Percentiles rank a stretch among this genome's conserved stretches.
Conservation (phyloP, 139 green algal species). For the Asterochloris erici region DNA sequence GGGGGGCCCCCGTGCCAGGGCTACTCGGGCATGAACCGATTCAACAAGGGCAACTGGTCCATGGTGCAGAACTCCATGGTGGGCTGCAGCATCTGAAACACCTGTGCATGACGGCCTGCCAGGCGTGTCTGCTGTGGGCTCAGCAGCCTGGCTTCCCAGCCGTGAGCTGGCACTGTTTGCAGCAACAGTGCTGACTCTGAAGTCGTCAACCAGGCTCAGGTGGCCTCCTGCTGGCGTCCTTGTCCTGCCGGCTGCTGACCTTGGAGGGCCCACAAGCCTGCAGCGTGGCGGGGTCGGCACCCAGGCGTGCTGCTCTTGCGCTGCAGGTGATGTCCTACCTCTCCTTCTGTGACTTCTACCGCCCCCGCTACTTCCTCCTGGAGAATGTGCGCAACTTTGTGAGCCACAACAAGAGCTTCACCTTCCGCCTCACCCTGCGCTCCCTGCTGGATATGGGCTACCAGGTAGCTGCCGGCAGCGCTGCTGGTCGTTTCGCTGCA, state of each 20-base stretch:
- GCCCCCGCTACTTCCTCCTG: constrained; percentile 91
- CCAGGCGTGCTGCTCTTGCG: neutral
- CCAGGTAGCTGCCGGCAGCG: constrained; percentile 58
- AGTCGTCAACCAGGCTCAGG: too few relatives aligned
- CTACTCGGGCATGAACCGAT: constrained; percentile 98
- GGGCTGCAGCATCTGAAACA: neutral
- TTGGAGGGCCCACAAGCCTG: too few relatives aligned
- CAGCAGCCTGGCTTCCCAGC: too few relatives aligned
- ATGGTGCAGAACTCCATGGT: constrained; percentile 97
- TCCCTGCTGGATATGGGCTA: constrained; percentile 96
- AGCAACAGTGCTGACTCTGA: too few relatives aligned
- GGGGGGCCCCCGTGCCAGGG: constrained; percentile 95
- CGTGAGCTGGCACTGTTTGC: too few relatives aligned
- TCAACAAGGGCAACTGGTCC: constrained; percentile 96
- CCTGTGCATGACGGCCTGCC: too few relatives aligned
- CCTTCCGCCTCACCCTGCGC: constrained; percentile 88
- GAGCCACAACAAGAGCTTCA: constrained; percentile 90
- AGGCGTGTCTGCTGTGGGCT: too few relatives aligned
- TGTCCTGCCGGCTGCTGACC: too few relatives aligned
- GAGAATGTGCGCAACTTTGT: constrained; percentile 99
- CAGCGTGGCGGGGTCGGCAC: too few relatives aligned
- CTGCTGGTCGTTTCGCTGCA: too few relatives aligned
- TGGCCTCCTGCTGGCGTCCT: too few relatives aligned
- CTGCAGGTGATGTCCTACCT: constrained; percentile 87
- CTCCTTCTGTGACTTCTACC: constrained; percentile 90